Evolutionary conservation across 1,284 basidiomycete species (phyloP), one percentile per base, ranked within the genome.

Genomic region (Rhodotorula sp.): DNA sequence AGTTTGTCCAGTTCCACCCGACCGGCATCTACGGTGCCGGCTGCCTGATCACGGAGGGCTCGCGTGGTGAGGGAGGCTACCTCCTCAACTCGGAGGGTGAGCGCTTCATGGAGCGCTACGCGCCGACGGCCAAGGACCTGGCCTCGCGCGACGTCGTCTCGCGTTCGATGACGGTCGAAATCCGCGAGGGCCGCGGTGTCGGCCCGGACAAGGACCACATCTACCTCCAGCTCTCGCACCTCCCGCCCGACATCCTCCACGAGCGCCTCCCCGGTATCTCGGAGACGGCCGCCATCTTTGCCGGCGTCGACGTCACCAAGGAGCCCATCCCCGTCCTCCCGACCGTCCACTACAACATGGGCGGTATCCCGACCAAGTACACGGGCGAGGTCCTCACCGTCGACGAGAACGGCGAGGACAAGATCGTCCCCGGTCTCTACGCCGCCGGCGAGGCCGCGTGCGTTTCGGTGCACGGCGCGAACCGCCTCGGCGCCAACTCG

Each of bases 1-100:
- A 99, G 84, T 99, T 99, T 81, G 95, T 99, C 56, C 97, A 99
- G 83, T 99, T 99, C 92, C 97, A 99, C 84, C 97, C 97, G 14
- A 98, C 97, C 60, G 97, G 97, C 85, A 99, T 99, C 81, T 99
- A 99, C 82, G 97, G 97, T 79, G 96, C 97, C 77, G 97, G 97
- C 68, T 99, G 97, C 84, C 86, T 99, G 77, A 99, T 99, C 82
- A 99, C 96, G 44, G 96, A 99, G 86, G 93, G 95, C 78, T 97
- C 96, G 77, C 93, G 97, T 83, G 97, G 97, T 82, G 97, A 99
- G 84, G 97, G 97, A 85, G 97, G 97, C 78, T 99, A 99, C 84
- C 86, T 99, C 77, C 86, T 99, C 82, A 99, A 99, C 86, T 93
- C 93, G 16, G 91, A 98, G 86, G 97, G 97, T 82, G 97, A 99